These are phyloP conservation scores for Amphirosellinia nigrospora DNA, from an alignment of 495 filamentous ascomycete species.

Conservation along the genomic window DNA sequence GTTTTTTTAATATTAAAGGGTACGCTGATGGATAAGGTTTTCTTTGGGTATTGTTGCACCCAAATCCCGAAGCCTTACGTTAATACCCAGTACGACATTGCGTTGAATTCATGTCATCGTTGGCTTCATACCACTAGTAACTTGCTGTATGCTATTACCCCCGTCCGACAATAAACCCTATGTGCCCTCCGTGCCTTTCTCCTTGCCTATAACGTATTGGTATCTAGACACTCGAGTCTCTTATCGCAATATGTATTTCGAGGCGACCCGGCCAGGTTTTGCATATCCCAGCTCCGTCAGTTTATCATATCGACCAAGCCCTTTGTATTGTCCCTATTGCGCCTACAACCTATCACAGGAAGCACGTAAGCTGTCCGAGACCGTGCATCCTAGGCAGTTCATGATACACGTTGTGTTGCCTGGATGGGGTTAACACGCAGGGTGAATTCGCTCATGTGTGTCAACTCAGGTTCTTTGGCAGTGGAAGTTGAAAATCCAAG, in stretches of 20 bases:
- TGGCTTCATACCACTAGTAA: no score
- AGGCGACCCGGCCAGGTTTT: background rate
- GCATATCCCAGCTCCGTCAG: background rate
- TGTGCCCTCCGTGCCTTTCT: no score
- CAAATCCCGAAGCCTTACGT: constrained; percentile 2
- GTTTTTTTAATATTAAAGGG: background rate
- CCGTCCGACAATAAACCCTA: background rate
- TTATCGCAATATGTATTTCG: background rate
- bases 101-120: background rate
- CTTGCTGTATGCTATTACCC: no score
- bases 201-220: background rate
- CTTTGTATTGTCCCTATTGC: background rate
- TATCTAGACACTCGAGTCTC: background rate
- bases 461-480: background rate
- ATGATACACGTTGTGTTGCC: background rate
- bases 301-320: background rate
- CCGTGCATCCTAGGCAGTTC: background rate
- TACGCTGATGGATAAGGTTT: background rate
- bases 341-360: background rate
- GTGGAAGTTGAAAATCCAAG: background rate
- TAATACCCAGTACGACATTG: background rate
- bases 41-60: background rate
- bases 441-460: background rate
- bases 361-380: background rate
- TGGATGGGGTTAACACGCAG: no score